A percentile compares a stretch with the other conserved stretches of the same genome.
Evolutionary conservation across 495 filamentous ascomycete species (phyloP).

Genomic region (Penicillium canariense): DNA sequence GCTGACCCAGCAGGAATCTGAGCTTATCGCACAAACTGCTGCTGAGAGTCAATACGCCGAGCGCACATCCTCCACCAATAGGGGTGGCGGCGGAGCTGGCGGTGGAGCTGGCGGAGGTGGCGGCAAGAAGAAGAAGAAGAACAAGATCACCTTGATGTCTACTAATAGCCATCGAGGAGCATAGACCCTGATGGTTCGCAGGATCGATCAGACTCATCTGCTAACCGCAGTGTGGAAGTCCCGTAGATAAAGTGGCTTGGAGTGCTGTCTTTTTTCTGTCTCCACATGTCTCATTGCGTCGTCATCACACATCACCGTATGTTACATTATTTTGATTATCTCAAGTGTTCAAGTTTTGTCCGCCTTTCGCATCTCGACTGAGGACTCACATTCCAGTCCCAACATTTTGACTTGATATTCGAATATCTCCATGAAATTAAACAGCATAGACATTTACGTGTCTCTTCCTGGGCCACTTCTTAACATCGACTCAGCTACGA

Average conservation of each 20-base stretch:
- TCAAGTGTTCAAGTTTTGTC: neutral
- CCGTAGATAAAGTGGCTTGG: neutral
- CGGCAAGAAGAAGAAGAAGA: slow-evolving; percentile 78
- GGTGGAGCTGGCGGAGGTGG: slow-evolving; percentile 8
- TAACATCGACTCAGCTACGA: no score
- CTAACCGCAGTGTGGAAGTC: neutral
- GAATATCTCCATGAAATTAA: slow-evolving; percentile 14
- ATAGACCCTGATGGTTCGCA: slow-evolving; percentile 20
- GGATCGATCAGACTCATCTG: neutral
- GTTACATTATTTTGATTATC: neutral
- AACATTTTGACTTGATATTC: slow-evolving; percentile 17
- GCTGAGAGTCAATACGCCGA: slow-evolving; percentile 27
- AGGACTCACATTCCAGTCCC: slow-evolving; percentile 20
- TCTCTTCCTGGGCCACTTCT: no score
- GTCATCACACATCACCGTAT: neutral
- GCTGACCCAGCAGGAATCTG: slow-evolving; percentile 47
- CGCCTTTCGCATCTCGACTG: slow-evolving; percentile 1
- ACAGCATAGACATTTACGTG: slow-evolving; percentile 2
- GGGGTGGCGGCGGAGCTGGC: slow-evolving; percentile 3
- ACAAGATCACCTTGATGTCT: slow-evolving; percentile 91
- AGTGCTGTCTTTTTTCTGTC: neutral
- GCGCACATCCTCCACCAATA: slow-evolving; percentile 17
- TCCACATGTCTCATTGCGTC: neutral
- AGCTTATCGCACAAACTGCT: slow-evolving; percentile 36
- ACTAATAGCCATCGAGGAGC: slow-evolving; percentile 72